Base-by-base conservation (phyloP, 1,139 yeast species). In the Cylindricascospora bacillispora region DNA sequence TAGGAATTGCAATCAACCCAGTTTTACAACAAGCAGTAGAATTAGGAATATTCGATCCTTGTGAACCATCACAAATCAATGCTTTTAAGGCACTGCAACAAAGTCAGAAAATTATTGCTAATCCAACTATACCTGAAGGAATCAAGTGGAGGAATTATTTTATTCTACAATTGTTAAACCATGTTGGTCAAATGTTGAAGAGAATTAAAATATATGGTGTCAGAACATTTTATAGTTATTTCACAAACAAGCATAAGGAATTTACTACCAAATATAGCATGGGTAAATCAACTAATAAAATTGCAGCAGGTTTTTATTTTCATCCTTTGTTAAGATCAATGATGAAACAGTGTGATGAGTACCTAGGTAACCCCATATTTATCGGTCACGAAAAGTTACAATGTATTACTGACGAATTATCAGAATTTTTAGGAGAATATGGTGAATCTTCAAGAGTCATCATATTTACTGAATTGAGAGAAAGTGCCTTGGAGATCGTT, bases 401-500 rank as follows among this genome's bases (percentile, higher is more conserved):
- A 29, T 63, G 67, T 25, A 48, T 82, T 29, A 59, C 73, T 25
- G 67, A 67, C 7, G 80, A 79, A 41, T 51, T 85, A 25, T 47
- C 55, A 2, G 55, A 54, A 2, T 85, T 82, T 46, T 74, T 78
- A 35, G 46, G 55, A 4, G 49, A 56, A 7, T 49, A 56, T 1
- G 49, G 52, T 13, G 47, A 54, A 9, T 64, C 67, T 29, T 80
- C 94, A 1, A 68, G 82, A 39, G 93, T 78, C 2, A 89, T 89
- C 29, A 66, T 89, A 0, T 89, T 89, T 49, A 81, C 94, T 0
- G 95, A 85, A 47, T 70, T 72, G 38, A 67, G 99, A 47, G 93
- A 81, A 38, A 78, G 94, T 4, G 97, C 97, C 0, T 60, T 82
- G 22, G 95, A 85, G 39, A 78, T 92, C 31, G 83, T 82, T 1